Conservation (phyloP, 1,139 yeast species). For the Hansenula sp. region DNA sequence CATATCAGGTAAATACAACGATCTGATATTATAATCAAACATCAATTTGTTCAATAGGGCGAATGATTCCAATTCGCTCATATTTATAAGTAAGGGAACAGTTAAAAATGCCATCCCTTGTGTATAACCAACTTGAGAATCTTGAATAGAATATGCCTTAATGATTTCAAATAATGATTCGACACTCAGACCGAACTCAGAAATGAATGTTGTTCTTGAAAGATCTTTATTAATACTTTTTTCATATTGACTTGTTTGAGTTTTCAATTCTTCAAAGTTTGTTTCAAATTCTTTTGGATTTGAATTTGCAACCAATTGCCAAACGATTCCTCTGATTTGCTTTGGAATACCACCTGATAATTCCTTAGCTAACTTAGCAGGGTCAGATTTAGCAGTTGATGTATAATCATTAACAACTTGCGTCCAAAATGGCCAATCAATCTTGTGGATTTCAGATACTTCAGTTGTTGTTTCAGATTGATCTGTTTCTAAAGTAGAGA, state of each 20-base stretch:
- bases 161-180: constrained; percentile 70
- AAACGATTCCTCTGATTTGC: constrained; percentile 81
- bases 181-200: constrained; percentile 49
- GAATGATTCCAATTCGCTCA: constrained; percentile 82
- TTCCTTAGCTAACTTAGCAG: constrained; percentile 54
- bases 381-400: constrained; percentile 56
- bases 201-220: constrained; percentile 77
- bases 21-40: constrained; percentile 78
- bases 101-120: constrained; percentile 96
- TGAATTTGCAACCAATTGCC: constrained; percentile 89
- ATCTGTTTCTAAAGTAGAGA: constrained; percentile 27
- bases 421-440: constrained; percentile 92
- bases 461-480: constrained; percentile 7
- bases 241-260: constrained; percentile 61
- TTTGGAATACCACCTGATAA: constrained; percentile 78
- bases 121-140: constrained; percentile 93
- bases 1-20: constrained; percentile 83
- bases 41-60: constrained; percentile 75
- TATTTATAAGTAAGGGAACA: constrained; percentile 77
- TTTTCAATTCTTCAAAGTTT: constrained; percentile 49
- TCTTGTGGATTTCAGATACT: constrained; percentile 33
- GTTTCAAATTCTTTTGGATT: constrained; percentile 70
- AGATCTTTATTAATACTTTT: constrained; percentile 78
- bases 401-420: constrained; percentile 72
- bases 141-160: constrained; percentile 81